These are phyloP conservation scores for Lasiosphaeriaceae sp. DNA, from an alignment of 495 filamentous ascomycete species.

Conservation along the genomic window DNA sequence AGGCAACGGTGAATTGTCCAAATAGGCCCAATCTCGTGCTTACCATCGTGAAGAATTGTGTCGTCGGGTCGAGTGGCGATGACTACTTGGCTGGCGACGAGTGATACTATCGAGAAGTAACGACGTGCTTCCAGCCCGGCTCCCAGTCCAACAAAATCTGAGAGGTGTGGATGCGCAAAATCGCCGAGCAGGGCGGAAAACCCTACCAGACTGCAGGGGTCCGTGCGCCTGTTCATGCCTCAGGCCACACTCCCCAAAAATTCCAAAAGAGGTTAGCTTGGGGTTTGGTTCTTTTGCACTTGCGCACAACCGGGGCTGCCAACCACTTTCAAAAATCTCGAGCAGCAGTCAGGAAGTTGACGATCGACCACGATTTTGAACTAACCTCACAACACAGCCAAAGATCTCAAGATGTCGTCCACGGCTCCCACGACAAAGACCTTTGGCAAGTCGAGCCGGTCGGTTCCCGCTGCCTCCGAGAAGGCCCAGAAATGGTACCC, in stretches of 20 bases:
- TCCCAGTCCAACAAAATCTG: conserved; percentile 29
- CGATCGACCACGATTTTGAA: conserved; percentile 32
- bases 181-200: conserved; percentile 31
- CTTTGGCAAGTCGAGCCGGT: conserved; percentile 95
- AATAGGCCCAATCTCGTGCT: conserved; percentile 2
- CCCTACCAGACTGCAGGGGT: conserved; percentile 25
- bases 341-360: conserved; percentile 32
- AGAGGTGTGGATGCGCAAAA: conserved; percentile 34
- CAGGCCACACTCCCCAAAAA: conserved; percentile 5
- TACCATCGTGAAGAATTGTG: conserved; percentile 29
- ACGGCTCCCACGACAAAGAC: conserved; percentile 72
- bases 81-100: conserved; percentile 28
- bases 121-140: conserved; percentile 17
- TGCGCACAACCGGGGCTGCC: conserved; percentile 31
- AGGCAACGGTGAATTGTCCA: background rate
- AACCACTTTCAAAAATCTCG: conserved; percentile 34
- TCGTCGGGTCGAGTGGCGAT: conserved; percentile 32
- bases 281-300: conserved; percentile 32
- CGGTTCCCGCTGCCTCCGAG: conserved; percentile 74
- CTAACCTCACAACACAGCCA: conserved; percentile 39
- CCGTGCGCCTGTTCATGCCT: conserved; percentile 18
- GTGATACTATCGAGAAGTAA: conserved; percentile 24
- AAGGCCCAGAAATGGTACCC: conserved; percentile 99
- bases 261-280: conserved; percentile 33
- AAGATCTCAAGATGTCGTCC: conserved; percentile 62